Evolutionary conservation across 345 rosid genomes (phyloP).

Genomic region (Capsella bursapastoris): DNA sequence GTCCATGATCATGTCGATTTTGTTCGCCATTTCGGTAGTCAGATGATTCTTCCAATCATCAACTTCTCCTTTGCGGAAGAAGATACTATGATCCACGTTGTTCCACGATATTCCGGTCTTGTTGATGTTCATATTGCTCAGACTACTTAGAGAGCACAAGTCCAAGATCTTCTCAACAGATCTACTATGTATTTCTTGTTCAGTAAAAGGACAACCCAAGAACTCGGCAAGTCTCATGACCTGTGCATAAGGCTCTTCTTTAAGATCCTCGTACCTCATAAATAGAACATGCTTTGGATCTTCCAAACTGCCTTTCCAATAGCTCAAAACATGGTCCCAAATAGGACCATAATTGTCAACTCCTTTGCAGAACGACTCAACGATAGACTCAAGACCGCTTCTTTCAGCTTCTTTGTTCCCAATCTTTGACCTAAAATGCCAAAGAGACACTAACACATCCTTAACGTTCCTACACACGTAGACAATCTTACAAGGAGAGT

Average conservation of each 20-base stretch:
- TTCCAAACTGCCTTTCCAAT: conserved; percentile 56
- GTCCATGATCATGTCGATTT: neutral
- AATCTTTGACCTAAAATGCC: neutral
- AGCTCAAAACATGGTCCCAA: conserved; percentile 58
- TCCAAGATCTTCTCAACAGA: conserved; percentile 31
- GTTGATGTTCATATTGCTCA: neutral
- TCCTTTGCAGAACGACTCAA: conserved; percentile 50
- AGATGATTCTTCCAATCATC: neutral
- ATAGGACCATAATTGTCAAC: conserved; percentile 50
- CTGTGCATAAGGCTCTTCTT: conserved; percentile 30
- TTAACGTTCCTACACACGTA: neutral
- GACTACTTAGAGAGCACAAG: neutral
- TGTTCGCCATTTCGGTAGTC: neutral
- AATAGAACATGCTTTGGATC: conserved; percentile 45
- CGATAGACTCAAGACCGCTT: conserved; percentile 39
- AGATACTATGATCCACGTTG: neutral
- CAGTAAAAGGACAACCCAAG: conserved; percentile 49
- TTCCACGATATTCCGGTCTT: neutral
- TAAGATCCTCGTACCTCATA: conserved; percentile 54
- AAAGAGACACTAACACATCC: neutral
- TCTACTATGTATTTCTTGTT: conserved; percentile 44
- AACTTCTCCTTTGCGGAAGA: neutral
- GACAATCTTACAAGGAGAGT: neutral
- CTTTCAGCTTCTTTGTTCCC: neutral
- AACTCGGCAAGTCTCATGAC: conserved; percentile 47